phyloP scores from a whole-genome alignment of 106 monocot genomes.

The Dactylorhiza incarnata region DNA sequence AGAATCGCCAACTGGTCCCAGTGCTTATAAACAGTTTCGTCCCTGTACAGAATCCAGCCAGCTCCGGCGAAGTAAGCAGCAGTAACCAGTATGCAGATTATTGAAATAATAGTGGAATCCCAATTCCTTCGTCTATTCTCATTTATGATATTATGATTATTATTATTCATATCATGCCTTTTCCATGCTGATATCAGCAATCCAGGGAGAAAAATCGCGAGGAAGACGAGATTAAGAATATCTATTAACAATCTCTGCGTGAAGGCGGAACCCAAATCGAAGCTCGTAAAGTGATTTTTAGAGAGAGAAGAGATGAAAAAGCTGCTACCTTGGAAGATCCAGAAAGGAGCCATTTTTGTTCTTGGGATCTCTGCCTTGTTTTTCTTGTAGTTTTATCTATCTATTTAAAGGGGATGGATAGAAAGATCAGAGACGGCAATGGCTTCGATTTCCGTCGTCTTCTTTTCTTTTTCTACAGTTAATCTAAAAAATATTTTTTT shows the following conservation, averaged over 20 bases:
- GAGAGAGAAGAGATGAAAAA: background rate
- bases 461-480: no score
- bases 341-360: conserved; percentile 1
- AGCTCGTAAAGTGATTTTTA: background rate
- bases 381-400: background rate
- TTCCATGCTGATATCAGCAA: background rate
- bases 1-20: background rate
- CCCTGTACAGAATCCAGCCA: background rate
- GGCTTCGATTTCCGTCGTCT: no score
- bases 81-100: background rate
- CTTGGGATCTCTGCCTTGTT: background rate
- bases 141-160: background rate
- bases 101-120: conserved; percentile 6
- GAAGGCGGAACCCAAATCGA: conserved; percentile 1
- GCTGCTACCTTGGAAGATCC: background rate
- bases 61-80: background rate
- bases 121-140: background rate
- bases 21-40: background rate
- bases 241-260: conserved; percentile 6
- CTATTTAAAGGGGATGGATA: no score
- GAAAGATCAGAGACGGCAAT: no score
- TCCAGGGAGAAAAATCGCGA: background rate
- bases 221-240: background rate
- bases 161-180: background rate
- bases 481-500: no score